A percentile compares a stretch with the other conserved stretches of the same genome.
Evolutionary conservation across 2,329 filamentous ascomycete genomes (phyloP).

Genomic region (Colletotrichum sp.): DNA sequence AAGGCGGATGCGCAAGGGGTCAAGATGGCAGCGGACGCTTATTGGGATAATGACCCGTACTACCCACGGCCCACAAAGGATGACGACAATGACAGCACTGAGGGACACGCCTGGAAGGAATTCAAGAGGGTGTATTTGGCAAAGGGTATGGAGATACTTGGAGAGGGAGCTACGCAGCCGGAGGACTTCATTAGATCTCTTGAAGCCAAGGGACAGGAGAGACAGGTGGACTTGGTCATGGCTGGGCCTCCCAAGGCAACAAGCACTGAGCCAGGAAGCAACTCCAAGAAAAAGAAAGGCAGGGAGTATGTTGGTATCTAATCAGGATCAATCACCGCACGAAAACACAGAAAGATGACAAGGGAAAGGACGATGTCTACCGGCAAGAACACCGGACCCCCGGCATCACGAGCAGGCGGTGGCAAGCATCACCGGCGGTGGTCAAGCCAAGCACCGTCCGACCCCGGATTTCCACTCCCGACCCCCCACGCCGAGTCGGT

Average conservation of each 20-base stretch:
- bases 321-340: neutral
- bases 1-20: neutral
- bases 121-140: neutral
- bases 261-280: neutral
- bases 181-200: neutral
- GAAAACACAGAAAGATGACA: neutral
- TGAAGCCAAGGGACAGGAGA: neutral
- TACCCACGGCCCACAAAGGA: neutral
- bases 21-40: neutral
- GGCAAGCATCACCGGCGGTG: neutral
- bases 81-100: neutral
- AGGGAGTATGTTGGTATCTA: neutral
- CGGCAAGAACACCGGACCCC: neutral
- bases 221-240: neutral
- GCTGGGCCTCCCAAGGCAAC: neutral
- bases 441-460: neutral
- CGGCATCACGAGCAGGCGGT: neutral
- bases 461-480: neutral
- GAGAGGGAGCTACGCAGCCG: neutral
- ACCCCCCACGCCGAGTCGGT: slow-evolving; percentile 10
- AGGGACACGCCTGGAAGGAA: neutral
- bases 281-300: neutral
- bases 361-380: neutral
- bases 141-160: neutral
- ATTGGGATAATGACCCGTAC: neutral